A percentile compares a stretch with the other conserved stretches of the same genome.
Conservation (phyloP, 495 filamentous ascomycete genomes). For the Daldinia loculata region DNA sequence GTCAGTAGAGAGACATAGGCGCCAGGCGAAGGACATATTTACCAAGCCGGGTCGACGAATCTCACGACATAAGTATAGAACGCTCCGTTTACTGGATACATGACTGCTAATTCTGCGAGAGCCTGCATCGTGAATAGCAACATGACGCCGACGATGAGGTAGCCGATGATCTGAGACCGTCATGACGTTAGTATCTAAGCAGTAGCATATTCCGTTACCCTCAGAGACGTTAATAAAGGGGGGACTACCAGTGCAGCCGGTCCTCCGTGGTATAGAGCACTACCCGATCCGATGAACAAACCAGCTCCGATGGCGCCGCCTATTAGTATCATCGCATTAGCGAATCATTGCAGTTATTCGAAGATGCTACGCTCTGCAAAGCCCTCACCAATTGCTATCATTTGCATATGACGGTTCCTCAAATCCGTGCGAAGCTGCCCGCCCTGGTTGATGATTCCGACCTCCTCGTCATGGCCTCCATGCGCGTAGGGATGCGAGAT, state of each 20-base stretch:
- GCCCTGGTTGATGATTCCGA: constrained; percentile 40
- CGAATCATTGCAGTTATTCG: not conserved
- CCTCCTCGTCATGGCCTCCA: constrained; percentile 41
- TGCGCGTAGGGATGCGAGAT: not conserved
- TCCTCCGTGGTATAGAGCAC: constrained; percentile 60
- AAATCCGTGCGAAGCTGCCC: constrained; percentile 46
- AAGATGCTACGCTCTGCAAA: constrained; percentile 1
- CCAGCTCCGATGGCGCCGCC: constrained; percentile 66
- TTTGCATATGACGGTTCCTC: constrained; percentile 71
- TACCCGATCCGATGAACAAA: constrained; percentile 65
- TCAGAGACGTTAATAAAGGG: not conserved
- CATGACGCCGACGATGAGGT: constrained; percentile 57
- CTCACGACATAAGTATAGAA: constrained; percentile 69
- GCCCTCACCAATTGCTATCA: constrained; percentile 73
- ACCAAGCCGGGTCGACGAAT: constrained; percentile 73
- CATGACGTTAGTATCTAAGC: not conserved
- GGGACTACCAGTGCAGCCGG: constrained; percentile 59
- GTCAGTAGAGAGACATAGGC: constrained; percentile 15
- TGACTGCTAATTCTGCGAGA: constrained; percentile 71
- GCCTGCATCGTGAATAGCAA: constrained; percentile 63
- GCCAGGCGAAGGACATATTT: constrained; percentile 52
- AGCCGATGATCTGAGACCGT: constrained; percentile 37
- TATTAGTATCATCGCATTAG: constrained; percentile 29
- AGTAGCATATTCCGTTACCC: not conserved
- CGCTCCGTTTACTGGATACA: constrained; percentile 70